These are phyloP conservation scores for Scheffersomyces insectosa DNA, from an alignment of 1,139 yeast species.

Conservation along the genomic window DNA sequence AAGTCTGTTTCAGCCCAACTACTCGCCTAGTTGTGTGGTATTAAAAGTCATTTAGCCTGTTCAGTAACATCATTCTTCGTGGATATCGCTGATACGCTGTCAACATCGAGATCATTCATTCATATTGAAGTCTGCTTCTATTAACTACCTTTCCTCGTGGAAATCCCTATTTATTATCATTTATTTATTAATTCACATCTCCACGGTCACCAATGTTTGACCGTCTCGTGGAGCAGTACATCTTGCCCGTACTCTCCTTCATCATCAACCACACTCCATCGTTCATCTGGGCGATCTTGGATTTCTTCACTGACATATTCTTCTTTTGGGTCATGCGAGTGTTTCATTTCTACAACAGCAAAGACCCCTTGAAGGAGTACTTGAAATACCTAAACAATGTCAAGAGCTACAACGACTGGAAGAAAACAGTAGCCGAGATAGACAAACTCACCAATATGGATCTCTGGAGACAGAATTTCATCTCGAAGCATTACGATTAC, in stretches of 20 bases:
- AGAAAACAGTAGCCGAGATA: constrained; percentile 54
- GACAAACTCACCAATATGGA: constrained; percentile 71
- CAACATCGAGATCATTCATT: too few relatives aligned
- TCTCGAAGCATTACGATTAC: constrained; percentile 82
- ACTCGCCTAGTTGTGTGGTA: too few relatives aligned
- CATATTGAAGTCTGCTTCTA: too few relatives aligned
- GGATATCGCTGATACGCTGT: too few relatives aligned
- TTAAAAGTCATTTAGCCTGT: too few relatives aligned
- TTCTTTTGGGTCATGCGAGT: constrained; percentile 57
- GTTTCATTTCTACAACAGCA: constrained; percentile 37
- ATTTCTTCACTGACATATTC: constrained; percentile 57
- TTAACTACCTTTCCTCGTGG: too few relatives aligned
- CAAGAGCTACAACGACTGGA: constrained; percentile 62
- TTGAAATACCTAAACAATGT: constrained; percentile 42
- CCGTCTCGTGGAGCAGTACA: constrained; percentile 5
- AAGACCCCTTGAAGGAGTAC: constrained; percentile 43
- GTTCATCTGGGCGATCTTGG: constrained; percentile 60
- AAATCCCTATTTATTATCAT: too few relatives aligned
- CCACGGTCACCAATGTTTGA: not conserved
- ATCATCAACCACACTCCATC: constrained; percentile 56
- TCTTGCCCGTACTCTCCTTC: constrained; percentile 26
- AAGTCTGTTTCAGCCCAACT: too few relatives aligned
- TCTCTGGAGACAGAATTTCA: constrained; percentile 84
- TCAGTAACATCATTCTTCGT: too few relatives aligned
- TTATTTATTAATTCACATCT: too few relatives aligned